Base-by-base conservation (phyloP, 2,329 filamentous ascomycete genomes). In the Lecanicillium sp. region DNA sequence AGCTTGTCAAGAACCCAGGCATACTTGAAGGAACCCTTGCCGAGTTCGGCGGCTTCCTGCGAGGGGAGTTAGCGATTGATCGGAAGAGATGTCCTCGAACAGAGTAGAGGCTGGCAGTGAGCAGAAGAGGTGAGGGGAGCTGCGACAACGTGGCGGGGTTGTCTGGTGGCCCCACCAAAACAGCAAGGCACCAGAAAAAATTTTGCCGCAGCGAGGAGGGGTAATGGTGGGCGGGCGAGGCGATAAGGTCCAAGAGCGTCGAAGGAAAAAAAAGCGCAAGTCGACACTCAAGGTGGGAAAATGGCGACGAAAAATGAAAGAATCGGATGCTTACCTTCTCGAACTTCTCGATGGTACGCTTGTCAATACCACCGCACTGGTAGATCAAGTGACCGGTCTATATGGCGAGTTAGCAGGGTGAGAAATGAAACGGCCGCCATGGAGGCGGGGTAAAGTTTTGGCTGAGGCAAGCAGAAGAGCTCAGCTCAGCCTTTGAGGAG, bases 261-360 rank as follows among this genome's bases (percentile, higher is more conserved):
- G n/a, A 48, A 47, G 43, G 23, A 49, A 39, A 58, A 55, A 42
- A 54, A 51, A 52, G 54, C 50, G 38, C 37, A 37, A 3, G 33
- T 20, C n/a, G n/a, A n/a, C n/a, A n/a, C n/a, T n/a, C 27, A 14
- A 19, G 14, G n/a, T 9, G 15, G 4, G 3, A 8, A 15, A 23
- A 19, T 27, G 15, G 17, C 15, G 15, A 24, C 4, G n/a, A 15
- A 5, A 24, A 35, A 36, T 24, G 53, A 51, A 49, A 48, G 39
- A 47, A 27, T 55, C 56, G 47, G 46, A 52, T 32, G 53, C 83
- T 72, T 76, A 94, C 90, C 89, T 98, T 98, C 90, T 98, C 93
- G 85, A 98, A 98, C 87, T 98, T 98, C 87, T 98, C 93, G 73
- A 98, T 98, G 76, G 91, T 97, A 90, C 93, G 91, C 84, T 91